Evolutionary conservation across 2,329 filamentous ascomycete genomes (phyloP), one percentile per base, ranked within the genome.

Genomic region (Colletotrichum sp.): DNA sequence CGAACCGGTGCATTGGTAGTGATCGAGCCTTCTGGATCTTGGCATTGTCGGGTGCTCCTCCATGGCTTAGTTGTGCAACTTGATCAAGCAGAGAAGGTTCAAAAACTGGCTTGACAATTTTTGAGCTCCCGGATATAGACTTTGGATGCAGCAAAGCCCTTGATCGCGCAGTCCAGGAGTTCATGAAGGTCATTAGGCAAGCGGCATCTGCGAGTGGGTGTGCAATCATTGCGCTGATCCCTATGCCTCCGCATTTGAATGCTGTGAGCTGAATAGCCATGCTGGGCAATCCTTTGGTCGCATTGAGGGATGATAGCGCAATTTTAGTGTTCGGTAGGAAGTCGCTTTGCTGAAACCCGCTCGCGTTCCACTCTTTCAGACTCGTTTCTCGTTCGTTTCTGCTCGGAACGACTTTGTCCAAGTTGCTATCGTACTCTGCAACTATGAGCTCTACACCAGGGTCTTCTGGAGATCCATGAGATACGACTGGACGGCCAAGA

Each of bases 191-290:
- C 70, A 86, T 80, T 70, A 90, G 78, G 1, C 85, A 79, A 21
- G 84, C 81, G 3, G 88, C 87, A 75, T 90, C 88, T 1, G 86
- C 85, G 6, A 90, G 80, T 5, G 82, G 81, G 78, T 90, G 88
- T 1, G 86, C 83, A 24, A 88, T 78, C 63, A 83, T 83, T n/a
- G 88, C 79, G 12, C 84, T 83, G 12, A 90, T 76, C 2, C 83
- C 85, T 59, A 85, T 85, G 4, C 85, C 86, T 2, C 87, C 86
- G 65, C 85, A 86, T 10, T 79, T 75, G 75, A 89, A 87, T 1
- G 78, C 73, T 0, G 81, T 88, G 36, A 88, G 71, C 78, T 89
- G 87, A 2, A 87, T 81, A 6, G 82, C 78, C 74, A 83, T 80
- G 16, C 77, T 80, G 1, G 83, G 84, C 8, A 84, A 72, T 3